Evolutionary conservation across 441 rosid genomes (phyloP), one percentile per base, ranked within the genome.

Genomic region (Isatis lusitanica): DNA sequence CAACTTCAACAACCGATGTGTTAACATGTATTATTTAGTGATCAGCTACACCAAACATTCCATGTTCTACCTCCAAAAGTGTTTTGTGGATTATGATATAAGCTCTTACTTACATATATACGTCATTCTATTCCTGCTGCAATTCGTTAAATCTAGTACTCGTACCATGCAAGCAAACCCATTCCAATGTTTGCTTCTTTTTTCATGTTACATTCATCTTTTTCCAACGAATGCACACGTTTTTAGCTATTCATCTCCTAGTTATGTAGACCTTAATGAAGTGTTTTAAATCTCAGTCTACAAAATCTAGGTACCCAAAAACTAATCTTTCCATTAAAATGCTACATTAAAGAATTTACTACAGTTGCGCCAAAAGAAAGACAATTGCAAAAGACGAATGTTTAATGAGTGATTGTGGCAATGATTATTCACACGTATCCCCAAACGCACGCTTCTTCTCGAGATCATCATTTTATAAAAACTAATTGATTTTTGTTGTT

Each of bases 361-460:
- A 61, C 16, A 52, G 35, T 8, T 43, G 68, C 47, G 42, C 48
- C 18, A 3, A 68, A 60, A 48, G n/a, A 58, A 16, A 42, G 18
- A 33, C 59, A 50, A 30, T 36, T 58, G 56, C 46, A 47, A 47
- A 56, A 57, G 65, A 64, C 30, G 59, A 61, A 75, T 44, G 60
- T 40, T 47, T 36, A 70, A 70, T 70, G 70, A 76, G 71, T 70
- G 75, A 70, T 70, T 71, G 57, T 58, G 68, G 68, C 66, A 71
- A 77, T 77, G 76, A 77, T 77, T 76, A 71, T 38, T 39, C 68
- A 56, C 76, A 70, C 72, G 80, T 48, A 66, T 66, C 68, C 63
- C 63, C 8, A 77, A 66, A 77, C 18, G 80, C 80, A 77, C 68
- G 80, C 80, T 71, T 71, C 64, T 9, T 59, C 76, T 71, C 64